Conservation (phyloP, 345 rosid species). For the Toxicodendron radicans region DNA sequence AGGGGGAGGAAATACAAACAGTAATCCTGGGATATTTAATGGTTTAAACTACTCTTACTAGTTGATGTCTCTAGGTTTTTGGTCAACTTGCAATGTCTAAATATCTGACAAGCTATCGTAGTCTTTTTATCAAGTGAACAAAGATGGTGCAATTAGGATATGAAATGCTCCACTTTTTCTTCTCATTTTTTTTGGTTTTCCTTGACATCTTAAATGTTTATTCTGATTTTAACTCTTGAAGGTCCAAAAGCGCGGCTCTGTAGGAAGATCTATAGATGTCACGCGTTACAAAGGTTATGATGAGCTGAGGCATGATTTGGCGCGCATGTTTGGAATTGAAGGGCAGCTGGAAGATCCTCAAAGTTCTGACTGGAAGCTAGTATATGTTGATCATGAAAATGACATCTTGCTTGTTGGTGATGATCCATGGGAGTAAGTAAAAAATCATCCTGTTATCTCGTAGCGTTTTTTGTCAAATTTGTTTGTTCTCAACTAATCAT, state of each 20-base stretch:
- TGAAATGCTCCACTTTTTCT: not conserved
- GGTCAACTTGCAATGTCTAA: not conserved
- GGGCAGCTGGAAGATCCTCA: constrained; percentile 93
- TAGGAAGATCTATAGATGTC: constrained; percentile 93
- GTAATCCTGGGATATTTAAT: not conserved
- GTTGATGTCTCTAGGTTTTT: not conserved
- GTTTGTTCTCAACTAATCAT: constrained; percentile 7
- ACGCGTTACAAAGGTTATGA: constrained; percentile 80
- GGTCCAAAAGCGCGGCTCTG: constrained; percentile 98
- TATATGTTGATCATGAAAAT: constrained; percentile 88
- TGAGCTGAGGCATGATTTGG: constrained; percentile 83
- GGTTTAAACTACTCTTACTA: not conserved
- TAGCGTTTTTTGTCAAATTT: not conserved
- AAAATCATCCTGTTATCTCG: not conserved
- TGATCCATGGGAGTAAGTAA: constrained; percentile 98
- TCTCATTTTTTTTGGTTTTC: not conserved
- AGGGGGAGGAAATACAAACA: not conserved
- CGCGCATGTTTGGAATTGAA: constrained; percentile 96
- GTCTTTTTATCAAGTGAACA: not conserved
- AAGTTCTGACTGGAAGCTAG: constrained; percentile 91
- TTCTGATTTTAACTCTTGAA: constrained; percentile 28
- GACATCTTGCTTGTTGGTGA: constrained; percentile 95
- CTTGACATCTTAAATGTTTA: not conserved
- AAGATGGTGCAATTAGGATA: not conserved
- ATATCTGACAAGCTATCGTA: not conserved